These are phyloP conservation scores for Phytophthora citrophthora DNA, from an alignment of 352 stramenopile species.

Conservation along the genomic window DNA sequence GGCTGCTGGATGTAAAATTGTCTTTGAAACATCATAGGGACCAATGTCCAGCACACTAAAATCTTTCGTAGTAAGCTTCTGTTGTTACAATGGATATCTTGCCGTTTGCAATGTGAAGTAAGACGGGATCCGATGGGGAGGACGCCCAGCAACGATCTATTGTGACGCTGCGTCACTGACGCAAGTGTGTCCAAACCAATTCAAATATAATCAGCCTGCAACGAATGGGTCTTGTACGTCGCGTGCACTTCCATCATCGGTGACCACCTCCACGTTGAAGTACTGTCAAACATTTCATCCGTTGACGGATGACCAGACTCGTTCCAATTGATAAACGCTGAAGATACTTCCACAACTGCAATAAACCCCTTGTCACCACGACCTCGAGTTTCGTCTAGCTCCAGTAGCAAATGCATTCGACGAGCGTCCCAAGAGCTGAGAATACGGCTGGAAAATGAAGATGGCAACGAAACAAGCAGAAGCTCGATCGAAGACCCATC, in stretches of 20 bases:
- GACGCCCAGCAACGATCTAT: too few relatives aligned
- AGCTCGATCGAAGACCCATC: constrained; percentile 9
- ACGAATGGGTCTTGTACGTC: background rate
- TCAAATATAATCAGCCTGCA: too few relatives aligned
- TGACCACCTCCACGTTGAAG: constrained; percentile 1
- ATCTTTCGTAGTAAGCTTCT: too few relatives aligned
- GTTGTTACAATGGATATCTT: too few relatives aligned
- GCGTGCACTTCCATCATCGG: constrained; percentile 1
- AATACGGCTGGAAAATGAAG: background rate
- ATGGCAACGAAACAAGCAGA: background rate
- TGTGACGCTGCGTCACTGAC: too few relatives aligned
- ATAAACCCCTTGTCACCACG: background rate
- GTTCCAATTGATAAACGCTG: background rate
- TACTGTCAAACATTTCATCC: background rate
- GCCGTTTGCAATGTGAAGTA: too few relatives aligned
- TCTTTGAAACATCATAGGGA: too few relatives aligned
- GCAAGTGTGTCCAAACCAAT: too few relatives aligned
- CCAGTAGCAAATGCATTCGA: background rate
- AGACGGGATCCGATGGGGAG: too few relatives aligned
- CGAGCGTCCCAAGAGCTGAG: background rate
- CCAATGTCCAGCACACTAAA: too few relatives aligned
- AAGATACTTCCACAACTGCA: background rate
- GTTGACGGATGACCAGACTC: background rate
- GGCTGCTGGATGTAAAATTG: too few relatives aligned
- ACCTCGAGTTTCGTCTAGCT: background rate